These are phyloP conservation scores for Colletotrichum tabaci DNA, from an alignment of 2,329 filamentous ascomycete species.

Conservation along the genomic window DNA sequence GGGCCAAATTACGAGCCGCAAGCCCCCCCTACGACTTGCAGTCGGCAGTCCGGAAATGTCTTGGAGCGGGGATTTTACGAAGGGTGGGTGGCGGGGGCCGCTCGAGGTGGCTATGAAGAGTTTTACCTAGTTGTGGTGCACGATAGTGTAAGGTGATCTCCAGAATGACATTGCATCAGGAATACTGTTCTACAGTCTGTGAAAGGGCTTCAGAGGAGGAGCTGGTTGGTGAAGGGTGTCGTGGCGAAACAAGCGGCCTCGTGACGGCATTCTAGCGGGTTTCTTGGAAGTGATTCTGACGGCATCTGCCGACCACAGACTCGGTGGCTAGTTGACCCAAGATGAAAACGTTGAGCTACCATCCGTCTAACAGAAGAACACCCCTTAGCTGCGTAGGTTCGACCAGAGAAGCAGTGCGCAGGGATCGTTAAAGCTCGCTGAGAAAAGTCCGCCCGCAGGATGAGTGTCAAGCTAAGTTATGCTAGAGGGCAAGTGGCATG, in stretches of 20 bases:
- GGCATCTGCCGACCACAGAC: slow-evolving; percentile 28
- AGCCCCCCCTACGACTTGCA: slow-evolving; percentile 22
- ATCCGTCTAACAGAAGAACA: slow-evolving; percentile 10
- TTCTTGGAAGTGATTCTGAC: slow-evolving; percentile 21
- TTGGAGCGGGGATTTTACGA: slow-evolving; percentile 18
- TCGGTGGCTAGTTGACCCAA: slow-evolving; percentile 10
- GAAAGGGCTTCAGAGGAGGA: slow-evolving; percentile 5
- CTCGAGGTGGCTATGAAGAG: slow-evolving; percentile 26
- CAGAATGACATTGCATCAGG: slow-evolving; percentile 7
- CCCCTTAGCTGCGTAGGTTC: slow-evolving; percentile 23
- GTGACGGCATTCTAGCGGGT: slow-evolving; percentile 32
- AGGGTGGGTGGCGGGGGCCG: slow-evolving; percentile 18
- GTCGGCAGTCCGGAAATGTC: slow-evolving; percentile 12
- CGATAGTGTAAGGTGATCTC: slow-evolving; percentile 18
- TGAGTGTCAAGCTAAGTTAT: slow-evolving; percentile 9
- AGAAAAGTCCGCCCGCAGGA: slow-evolving; percentile 5
- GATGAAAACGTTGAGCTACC: slow-evolving; percentile 32
- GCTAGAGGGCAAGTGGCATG: slow-evolving; percentile 18
- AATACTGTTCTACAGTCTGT: neutral
- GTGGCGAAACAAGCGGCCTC: slow-evolving; percentile 22
- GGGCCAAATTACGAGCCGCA: slow-evolving; percentile 19
- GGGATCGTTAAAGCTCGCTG: slow-evolving; percentile 31
- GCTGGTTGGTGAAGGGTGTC: slow-evolving; percentile 5
- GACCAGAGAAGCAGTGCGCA: slow-evolving; percentile 17
- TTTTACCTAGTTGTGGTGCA: slow-evolving; percentile 31